Evolutionary conservation across 129 eudicot genomes (phyloP).

Genomic region (Dittrichia graveolens): DNA sequence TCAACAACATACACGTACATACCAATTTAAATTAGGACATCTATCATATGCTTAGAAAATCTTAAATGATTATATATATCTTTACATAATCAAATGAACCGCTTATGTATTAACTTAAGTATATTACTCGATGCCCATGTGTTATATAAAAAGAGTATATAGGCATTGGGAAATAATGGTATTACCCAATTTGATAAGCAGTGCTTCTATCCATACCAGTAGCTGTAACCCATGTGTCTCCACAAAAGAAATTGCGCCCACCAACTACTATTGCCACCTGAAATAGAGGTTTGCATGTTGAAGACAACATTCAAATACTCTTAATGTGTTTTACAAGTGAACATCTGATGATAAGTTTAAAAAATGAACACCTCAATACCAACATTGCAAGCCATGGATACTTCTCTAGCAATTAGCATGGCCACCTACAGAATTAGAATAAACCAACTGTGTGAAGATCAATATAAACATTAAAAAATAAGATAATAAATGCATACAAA

Average conservation of each 20-base stretch:
- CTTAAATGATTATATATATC: too few relatives aligned
- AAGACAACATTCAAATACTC: background rate
- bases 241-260: slow-evolving; percentile 87
- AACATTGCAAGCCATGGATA: slow-evolving; percentile 64
- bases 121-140: too few relatives aligned
- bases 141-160: too few relatives aligned
- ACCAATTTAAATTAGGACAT: too few relatives aligned
- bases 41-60: too few relatives aligned
- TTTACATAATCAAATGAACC: too few relatives aligned
- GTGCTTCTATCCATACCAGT: slow-evolving; percentile 79
- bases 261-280: slow-evolving; percentile 95
- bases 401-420: slow-evolving; percentile 78
- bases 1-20: background rate
- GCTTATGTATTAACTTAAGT: too few relatives aligned
- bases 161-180: background rate
- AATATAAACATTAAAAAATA: background rate
- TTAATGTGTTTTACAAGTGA: too few relatives aligned
- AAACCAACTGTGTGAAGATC: slow-evolving; percentile 2
- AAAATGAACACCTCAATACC: slow-evolving; percentile 70
- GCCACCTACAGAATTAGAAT: slow-evolving; percentile 51
- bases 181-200: slow-evolving; percentile 86
- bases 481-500: background rate
- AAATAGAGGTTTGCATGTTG: slow-evolving; percentile 10
- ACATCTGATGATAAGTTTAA: too few relatives aligned
- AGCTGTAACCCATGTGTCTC: slow-evolving; percentile 70